A percentile compares a stretch with the other conserved stretches of the same genome.
Evolutionary conservation across 2,329 filamentous ascomycete species (phyloP).

Genomic region (Cytospora mali): DNA sequence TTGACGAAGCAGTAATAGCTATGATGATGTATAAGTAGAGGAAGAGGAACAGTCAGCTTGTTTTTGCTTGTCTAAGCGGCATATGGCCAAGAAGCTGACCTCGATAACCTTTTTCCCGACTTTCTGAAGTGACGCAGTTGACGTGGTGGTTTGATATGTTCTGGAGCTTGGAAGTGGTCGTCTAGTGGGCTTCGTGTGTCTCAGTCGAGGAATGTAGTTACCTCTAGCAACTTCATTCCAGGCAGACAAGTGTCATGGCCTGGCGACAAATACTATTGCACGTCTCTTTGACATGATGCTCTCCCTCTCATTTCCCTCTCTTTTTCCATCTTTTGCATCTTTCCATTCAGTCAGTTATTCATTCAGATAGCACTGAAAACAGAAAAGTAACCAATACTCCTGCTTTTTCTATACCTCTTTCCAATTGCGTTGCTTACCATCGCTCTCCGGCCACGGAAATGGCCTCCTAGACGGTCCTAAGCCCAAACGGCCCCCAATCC

Average conservation of each 20-base stretch:
- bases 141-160: neutral
- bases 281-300: neutral
- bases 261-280: slow-evolving; percentile 13
- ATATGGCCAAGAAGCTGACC: neutral
- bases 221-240: slow-evolving; percentile 27
- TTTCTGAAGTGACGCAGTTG: neutral
- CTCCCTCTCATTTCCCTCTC: neutral
- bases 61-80: neutral
- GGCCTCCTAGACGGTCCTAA: slow-evolving; percentile 13
- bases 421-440: neutral
- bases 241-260: slow-evolving; percentile 5
- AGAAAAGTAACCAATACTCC: neutral
- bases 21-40: neutral
- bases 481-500: slow-evolving; percentile 2
- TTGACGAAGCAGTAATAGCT: neutral
- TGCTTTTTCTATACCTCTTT: too few species aligned
- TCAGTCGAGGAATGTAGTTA: slow-evolving; percentile 23
- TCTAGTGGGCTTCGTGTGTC: slow-evolving; percentile 9
- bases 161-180: slow-evolving; percentile 10
- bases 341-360: neutral
- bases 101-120: neutral
- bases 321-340: neutral
- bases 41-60: neutral
- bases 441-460: slow-evolving; percentile 15
- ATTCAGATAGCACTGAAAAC: neutral